These are phyloP conservation scores for Suillus discolor DNA, from an alignment of 768 basidiomycete genomes.

Conservation along the genomic window DNA sequence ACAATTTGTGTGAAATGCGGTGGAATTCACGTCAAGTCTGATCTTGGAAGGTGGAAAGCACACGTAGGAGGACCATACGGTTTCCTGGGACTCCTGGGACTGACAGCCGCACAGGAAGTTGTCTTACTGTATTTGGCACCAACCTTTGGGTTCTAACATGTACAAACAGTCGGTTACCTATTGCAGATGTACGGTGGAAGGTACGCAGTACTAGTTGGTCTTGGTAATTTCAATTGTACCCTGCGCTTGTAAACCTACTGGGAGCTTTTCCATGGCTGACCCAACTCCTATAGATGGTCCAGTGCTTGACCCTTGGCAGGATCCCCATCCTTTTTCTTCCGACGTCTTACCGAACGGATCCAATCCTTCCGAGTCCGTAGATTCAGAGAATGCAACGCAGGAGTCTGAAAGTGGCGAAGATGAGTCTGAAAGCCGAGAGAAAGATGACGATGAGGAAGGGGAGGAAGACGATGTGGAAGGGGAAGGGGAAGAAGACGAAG, in stretches of 20 bases:
- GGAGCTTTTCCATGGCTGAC: background rate
- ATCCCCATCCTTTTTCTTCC: background rate
- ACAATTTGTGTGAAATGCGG: too few relatives aligned
- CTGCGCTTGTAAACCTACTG: background rate
- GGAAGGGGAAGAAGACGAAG: constrained; percentile 25
- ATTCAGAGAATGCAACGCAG: constrained; percentile 12
- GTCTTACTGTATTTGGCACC: background rate
- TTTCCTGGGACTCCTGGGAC: too few relatives aligned
- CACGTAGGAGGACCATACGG: too few relatives aligned
- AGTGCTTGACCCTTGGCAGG: constrained; percentile 1
- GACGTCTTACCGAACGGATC: background rate
- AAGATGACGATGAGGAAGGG: background rate
- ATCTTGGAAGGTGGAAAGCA: too few relatives aligned
- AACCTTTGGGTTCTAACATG: background rate
- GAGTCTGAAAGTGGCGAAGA: constrained; percentile 3
- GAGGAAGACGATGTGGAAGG: constrained; percentile 14
- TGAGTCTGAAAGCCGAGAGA: constrained; percentile 8
- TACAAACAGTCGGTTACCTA: background rate
- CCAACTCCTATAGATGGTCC: background rate
- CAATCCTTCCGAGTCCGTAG: constrained; percentile 3
- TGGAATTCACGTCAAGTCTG: too few relatives aligned
- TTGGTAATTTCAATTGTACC: background rate
- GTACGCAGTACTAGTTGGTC: background rate
- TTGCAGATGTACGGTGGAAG: background rate
- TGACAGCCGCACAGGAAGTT: background rate